Evolutionary conservation across 352 stramenopile species (phyloP).

Genomic region (Globisporangium mamillatum): DNA sequence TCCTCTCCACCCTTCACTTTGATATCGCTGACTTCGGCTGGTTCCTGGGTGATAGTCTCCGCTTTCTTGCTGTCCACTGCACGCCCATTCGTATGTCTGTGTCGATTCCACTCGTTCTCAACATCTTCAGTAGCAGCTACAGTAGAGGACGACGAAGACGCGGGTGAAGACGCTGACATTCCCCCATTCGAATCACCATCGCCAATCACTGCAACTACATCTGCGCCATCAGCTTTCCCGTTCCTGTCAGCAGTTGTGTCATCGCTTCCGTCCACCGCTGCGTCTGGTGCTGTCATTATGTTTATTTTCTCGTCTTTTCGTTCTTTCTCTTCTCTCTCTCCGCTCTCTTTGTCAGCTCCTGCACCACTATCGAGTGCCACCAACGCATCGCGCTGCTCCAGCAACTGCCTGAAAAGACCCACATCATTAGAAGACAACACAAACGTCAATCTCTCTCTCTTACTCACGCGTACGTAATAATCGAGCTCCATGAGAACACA

Average conservation of each 20-base stretch:
- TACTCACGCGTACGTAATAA: conserved; percentile 2
- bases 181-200: not conserved
- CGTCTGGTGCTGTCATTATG: not conserved
- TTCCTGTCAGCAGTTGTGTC: not conserved
- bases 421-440: not conserved
- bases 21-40: not conserved
- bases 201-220: not conserved
- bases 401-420: conserved; percentile 42
- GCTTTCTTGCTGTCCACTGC: not conserved
- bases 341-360: conserved; percentile 17
- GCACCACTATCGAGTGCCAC: conserved; percentile 28
- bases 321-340: conserved; percentile 10
- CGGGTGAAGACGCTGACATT: not conserved
- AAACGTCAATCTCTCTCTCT: not conserved
- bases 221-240: not conserved
- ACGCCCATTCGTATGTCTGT: conserved; percentile 11
- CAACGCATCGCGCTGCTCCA: conserved; percentile 48
- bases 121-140: not conserved
- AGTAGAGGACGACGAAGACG: not conserved
- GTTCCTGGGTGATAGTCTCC: not conserved
- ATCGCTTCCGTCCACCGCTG: not conserved
- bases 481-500: not conserved
- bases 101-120: not conserved
- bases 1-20: not conserved
- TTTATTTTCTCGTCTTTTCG: conserved; percentile 2